A percentile compares a stretch with the other conserved stretches of the same genome.
These are phyloP conservation scores for Hortiboletus campestris DNA, from an alignment of 768 basidiomycete genomes.

Conservation along the genomic window DNA sequence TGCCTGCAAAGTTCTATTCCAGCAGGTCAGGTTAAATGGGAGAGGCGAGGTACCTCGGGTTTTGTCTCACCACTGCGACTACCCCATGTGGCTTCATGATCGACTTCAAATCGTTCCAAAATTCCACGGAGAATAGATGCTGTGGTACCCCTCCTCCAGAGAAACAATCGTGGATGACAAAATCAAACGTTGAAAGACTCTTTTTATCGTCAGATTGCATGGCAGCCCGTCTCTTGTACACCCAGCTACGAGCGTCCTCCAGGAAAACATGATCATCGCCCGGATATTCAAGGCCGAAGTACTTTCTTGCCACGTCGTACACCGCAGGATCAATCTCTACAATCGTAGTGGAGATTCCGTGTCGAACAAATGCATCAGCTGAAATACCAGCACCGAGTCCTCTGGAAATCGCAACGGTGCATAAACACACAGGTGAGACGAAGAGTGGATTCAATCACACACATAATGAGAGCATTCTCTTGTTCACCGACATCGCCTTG, in stretches of 20 bases:
- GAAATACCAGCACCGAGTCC: slow-evolving; percentile 88
- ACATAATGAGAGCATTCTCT: slow-evolving; percentile 74
- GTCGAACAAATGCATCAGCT: slow-evolving; percentile 68
- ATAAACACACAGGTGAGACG: slow-evolving; percentile 6
- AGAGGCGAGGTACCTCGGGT: not conserved
- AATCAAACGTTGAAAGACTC: slow-evolving; percentile 47
- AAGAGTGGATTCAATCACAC: slow-evolving; percentile 24
- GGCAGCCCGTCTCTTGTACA: slow-evolving; percentile 39
- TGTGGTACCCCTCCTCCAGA: slow-evolving; percentile 90
- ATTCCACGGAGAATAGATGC: slow-evolving; percentile 80
- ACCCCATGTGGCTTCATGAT: slow-evolving; percentile 70
- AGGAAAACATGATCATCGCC: slow-evolving; percentile 61
- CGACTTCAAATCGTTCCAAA: slow-evolving; percentile 70
- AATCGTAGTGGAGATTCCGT: slow-evolving; percentile 71
- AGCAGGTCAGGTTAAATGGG: slow-evolving; percentile 1
- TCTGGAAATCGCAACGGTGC: slow-evolving; percentile 39
- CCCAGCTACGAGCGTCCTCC: slow-evolving; percentile 75
- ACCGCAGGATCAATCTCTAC: slow-evolving; percentile 95
- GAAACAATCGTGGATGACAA: slow-evolving; percentile 89
- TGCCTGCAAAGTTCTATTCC: slow-evolving; percentile 81
- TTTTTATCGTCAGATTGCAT: slow-evolving; percentile 22
- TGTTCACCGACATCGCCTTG: slow-evolving; percentile 34
- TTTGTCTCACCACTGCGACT: slow-evolving; percentile 68
- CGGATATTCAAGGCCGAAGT: slow-evolving; percentile 76
- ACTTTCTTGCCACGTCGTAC: slow-evolving; percentile 74